phyloP scores from a whole-genome alignment of 768 basidiomycete genomes.

The Naganishia kalamii region DNA sequence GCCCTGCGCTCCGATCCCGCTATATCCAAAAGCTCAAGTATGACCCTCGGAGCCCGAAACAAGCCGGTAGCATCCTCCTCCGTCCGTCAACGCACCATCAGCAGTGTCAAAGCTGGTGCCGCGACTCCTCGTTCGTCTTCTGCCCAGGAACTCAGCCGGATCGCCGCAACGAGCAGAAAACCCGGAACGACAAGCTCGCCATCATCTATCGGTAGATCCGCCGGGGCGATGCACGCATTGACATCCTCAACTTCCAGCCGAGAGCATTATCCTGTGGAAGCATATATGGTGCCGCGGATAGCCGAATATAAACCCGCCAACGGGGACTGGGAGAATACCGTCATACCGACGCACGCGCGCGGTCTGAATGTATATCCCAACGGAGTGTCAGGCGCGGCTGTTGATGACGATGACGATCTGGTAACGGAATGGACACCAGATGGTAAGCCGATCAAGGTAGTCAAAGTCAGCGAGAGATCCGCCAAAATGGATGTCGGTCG shows the following conservation, averaged over 20 bases:
- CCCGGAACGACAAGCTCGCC: not conserved
- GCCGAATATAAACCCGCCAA: not conserved
- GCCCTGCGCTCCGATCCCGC: not conserved
- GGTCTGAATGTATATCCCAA: not conserved
- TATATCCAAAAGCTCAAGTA: not conserved
- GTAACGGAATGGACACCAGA: not conserved
- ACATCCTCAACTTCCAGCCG: not conserved
- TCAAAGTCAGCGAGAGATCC: not conserved
- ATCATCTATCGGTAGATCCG: not conserved
- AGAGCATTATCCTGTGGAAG: conserved; percentile 1
- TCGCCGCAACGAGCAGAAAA: not conserved
- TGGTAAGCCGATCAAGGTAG: not conserved
- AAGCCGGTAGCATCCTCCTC: not conserved
- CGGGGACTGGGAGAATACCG: conserved; percentile 8
- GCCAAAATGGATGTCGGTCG: not conserved
- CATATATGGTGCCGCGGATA: conserved; percentile 4
- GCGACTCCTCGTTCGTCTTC: not conserved
- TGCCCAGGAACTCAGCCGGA: not conserved
- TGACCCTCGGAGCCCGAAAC: not conserved
- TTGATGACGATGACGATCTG: not conserved
- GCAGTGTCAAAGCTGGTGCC: not conserved
- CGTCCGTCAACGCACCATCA: not conserved
- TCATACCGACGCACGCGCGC: not conserved
- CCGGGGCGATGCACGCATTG: not conserved
- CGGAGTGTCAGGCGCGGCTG: not conserved